Percentiles rank a stretch among this genome's conserved stretches.
Evolutionary conservation across 768 basidiomycete species (phyloP).

Genomic region (Rhizopogon vulgaris): DNA sequence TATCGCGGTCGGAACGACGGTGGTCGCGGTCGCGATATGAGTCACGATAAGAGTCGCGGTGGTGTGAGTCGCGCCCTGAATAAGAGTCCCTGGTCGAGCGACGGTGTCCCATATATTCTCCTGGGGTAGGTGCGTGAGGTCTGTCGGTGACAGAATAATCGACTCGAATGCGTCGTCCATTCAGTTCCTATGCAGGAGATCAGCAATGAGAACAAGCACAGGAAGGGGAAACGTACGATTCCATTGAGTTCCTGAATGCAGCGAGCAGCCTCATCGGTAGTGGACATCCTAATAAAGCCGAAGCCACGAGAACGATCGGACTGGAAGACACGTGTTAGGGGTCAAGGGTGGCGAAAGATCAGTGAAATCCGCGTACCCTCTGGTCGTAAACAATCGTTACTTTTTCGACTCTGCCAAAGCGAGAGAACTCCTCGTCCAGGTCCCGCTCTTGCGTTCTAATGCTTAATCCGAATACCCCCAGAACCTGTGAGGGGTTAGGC

Average conservation of each 20-base stretch:
- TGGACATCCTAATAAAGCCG: constrained; percentile 93
- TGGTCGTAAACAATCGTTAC: constrained; percentile 97
- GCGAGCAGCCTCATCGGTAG: constrained; percentile 78
- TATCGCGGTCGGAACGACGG: constrained; percentile 36
- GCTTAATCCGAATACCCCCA: constrained; percentile 98
- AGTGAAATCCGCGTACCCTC: constrained; percentile 49
- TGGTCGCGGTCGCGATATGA: constrained; percentile 39
- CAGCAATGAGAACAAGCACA: constrained; percentile 1
- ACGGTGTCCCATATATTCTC: constrained; percentile 95
- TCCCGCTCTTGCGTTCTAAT: constrained; percentile 93
- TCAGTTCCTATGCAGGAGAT: constrained; percentile 60
- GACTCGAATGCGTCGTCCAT: constrained; percentile 93
- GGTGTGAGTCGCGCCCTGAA: constrained; percentile 39
- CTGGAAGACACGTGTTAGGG: constrained; percentile 33
- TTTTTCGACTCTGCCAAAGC: constrained; percentile 88
- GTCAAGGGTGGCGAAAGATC: constrained; percentile 7
- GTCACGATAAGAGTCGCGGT: constrained; percentile 39
- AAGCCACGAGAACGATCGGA: constrained; percentile 96
- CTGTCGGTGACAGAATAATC: constrained; percentile 94
- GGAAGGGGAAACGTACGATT: constrained; percentile 47
- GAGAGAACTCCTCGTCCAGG: constrained; percentile 88
- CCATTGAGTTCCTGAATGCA: constrained; percentile 93
- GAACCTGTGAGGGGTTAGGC: constrained; percentile 79
- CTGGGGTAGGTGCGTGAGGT: constrained; percentile 93
- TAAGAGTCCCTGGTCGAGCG: constrained; percentile 47